Conservation (phyloP, 495 filamentous ascomycete genomes). For the Penicillium maclennaniae region DNA sequence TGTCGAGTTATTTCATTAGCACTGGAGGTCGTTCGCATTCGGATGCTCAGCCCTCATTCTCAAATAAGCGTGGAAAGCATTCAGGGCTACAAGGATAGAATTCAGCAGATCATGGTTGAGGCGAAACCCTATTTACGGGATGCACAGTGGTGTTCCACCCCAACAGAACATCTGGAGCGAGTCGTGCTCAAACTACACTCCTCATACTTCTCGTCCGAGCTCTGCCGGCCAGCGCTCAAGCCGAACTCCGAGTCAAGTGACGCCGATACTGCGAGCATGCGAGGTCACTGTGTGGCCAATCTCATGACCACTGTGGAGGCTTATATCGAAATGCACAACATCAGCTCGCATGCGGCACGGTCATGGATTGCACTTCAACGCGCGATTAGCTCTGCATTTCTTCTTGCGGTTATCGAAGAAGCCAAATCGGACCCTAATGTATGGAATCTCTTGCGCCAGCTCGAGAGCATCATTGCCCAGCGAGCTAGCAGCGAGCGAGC, state of each 20-base stretch:
- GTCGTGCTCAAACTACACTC: constrained; percentile 55
- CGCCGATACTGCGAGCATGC: constrained; percentile 40
- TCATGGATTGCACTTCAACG: constrained; percentile 48
- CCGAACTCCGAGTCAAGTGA: constrained; percentile 27
- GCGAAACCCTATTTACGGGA: constrained; percentile 52
- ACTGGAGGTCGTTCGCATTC: constrained; percentile 54
- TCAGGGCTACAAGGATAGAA: constrained; percentile 47
- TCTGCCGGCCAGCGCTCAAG: constrained; percentile 57
- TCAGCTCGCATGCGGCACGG: constrained; percentile 41
- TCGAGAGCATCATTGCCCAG: constrained; percentile 44
- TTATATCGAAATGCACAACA: constrained; percentile 44
- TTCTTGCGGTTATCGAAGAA: constrained; percentile 45
- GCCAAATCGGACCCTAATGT: constrained; percentile 37
- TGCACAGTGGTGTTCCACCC: constrained; percentile 40
- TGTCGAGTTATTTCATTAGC: constrained; percentile 50
- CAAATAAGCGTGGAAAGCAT: constrained; percentile 45
- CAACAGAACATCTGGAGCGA: constrained; percentile 51
- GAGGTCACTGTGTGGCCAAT: constrained; percentile 39
- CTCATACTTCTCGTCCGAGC: constrained; percentile 57
- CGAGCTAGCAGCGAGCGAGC: constrained; percentile 36
- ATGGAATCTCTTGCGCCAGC: constrained; percentile 36
- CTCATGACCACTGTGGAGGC: constrained; percentile 45
- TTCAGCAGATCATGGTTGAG: constrained; percentile 49
- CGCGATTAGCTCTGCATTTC: constrained; percentile 46
- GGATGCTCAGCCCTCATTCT: constrained; percentile 45